A percentile compares a stretch with the other conserved stretches of the same genome.
These are phyloP conservation scores for Penicillium glabrum DNA, from an alignment of 2,329 filamentous ascomycete species.

Conservation along the genomic window DNA sequence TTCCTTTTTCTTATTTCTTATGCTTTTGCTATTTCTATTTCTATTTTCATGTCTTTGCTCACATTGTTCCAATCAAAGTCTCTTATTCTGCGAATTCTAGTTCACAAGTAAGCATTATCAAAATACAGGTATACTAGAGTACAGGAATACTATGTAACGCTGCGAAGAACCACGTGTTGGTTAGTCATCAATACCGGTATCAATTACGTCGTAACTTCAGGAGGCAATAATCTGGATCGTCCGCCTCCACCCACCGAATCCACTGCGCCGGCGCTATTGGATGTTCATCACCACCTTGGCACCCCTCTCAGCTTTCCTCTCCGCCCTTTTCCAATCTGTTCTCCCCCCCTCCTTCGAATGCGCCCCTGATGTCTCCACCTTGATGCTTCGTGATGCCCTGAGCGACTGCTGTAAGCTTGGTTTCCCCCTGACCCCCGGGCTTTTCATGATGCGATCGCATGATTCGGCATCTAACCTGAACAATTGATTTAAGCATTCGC, in stretches of 20 bases:
- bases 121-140: too few species aligned
- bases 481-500: background rate
- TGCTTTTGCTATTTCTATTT: too few species aligned
- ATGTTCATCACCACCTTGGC: constrained; percentile 11
- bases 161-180: background rate
- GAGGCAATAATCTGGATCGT: constrained; percentile 11
- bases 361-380: constrained; percentile 7
- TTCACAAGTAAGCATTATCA: too few species aligned
- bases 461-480: constrained; percentile 6
- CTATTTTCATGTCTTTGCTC: too few species aligned
- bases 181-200: background rate
- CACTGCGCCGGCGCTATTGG: constrained; percentile 8
- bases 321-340: constrained; percentile 8
- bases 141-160: too few species aligned
- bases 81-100: too few species aligned
- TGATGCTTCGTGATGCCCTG: constrained; percentile 7
- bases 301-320: constrained; percentile 15
- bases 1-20: too few species aligned
- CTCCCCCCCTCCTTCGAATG: background rate
- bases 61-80: too few species aligned
- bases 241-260: background rate
- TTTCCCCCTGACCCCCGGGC: background rate
- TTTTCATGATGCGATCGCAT: constrained; percentile 7
- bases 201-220: constrained; percentile 9
- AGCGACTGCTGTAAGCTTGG: constrained; percentile 1